These are phyloP conservation scores for Lasiosphaeria ovina DNA, from an alignment of 495 filamentous ascomycete species.

Conservation along the genomic window DNA sequence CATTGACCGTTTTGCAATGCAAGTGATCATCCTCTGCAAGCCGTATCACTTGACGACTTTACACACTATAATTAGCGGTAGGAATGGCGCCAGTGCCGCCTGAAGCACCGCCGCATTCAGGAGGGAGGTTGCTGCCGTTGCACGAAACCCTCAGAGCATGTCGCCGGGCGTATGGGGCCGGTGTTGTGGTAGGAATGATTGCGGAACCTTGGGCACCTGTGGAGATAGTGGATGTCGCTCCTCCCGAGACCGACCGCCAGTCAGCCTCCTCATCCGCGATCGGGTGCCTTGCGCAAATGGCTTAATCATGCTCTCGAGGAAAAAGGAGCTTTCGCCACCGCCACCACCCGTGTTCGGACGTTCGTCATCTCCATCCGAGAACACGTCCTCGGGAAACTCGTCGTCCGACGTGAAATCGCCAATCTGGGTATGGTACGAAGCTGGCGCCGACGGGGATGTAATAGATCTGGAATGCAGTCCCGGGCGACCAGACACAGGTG, in stretches of 20 bases:
- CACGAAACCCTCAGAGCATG: constrained; percentile 10
- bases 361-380: constrained; percentile 54
- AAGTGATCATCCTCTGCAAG: too few species aligned
- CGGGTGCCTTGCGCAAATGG: constrained; percentile 51
- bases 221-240: constrained; percentile 48
- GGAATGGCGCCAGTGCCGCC: too few species aligned
- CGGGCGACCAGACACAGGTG: constrained; percentile 37
- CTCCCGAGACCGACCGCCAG: constrained; percentile 59
- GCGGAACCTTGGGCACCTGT: constrained; percentile 24
- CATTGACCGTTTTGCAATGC: too few species aligned
- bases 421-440: constrained; percentile 52
- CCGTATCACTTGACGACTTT: too few species aligned
- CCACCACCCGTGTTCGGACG: constrained; percentile 43
- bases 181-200: constrained; percentile 20
- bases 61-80: too few species aligned
- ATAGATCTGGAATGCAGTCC: constrained; percentile 68
- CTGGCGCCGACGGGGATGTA: constrained; percentile 64
- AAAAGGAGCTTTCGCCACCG: constrained; percentile 43
- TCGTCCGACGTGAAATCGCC: constrained; percentile 57
- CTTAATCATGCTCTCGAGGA: constrained; percentile 66
- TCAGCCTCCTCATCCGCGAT: constrained; percentile 65
- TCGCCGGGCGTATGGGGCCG: constrained; percentile 8
- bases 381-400: constrained; percentile 49
- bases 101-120: background rate
- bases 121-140: background rate